Percentiles rank a stretch among this genome's conserved stretches.
Evolutionary conservation across 495 filamentous ascomycete genomes (phyloP).

Genomic region (Aspergillus nidulans): DNA sequence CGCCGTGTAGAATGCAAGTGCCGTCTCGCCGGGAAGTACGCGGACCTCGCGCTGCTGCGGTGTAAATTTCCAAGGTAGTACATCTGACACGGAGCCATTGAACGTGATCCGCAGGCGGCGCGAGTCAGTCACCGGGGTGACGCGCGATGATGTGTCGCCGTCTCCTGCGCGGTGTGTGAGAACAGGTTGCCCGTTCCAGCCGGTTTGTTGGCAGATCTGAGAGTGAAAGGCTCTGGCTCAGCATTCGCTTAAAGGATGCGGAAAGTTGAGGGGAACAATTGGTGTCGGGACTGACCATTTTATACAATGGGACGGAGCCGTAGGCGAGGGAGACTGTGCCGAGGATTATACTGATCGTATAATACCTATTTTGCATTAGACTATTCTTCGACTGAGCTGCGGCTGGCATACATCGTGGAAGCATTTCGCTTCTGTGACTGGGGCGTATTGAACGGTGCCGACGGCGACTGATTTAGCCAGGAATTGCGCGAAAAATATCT

Average conservation of each 20-base stretch:
- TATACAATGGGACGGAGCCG: constrained; percentile 95
- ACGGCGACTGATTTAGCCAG: constrained; percentile 26
- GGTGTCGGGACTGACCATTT: constrained; percentile 61
- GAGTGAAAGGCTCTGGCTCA: background rate
- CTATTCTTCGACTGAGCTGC: background rate
- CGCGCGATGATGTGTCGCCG: constrained; percentile 63
- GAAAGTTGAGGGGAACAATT: background rate
- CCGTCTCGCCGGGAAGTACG: constrained; percentile 92
- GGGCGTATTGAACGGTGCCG: constrained; percentile 38
- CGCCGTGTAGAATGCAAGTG: constrained; percentile 95
- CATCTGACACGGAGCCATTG: constrained; percentile 88
- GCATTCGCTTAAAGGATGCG: background rate
- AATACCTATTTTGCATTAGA: constrained; percentile 55
- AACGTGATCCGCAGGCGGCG: constrained; percentile 94
- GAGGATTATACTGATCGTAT: constrained; percentile 78
- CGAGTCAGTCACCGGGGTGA: constrained; percentile 73
- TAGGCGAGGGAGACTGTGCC: constrained; percentile 91
- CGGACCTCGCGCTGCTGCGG: constrained; percentile 97
- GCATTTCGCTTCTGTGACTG: constrained; percentile 41
- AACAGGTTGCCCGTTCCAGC: constrained; percentile 91
- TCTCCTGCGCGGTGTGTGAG: constrained; percentile 66
- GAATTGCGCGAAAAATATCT: constrained; percentile 39
- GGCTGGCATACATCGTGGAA: constrained; percentile 34
- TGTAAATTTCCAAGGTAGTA: constrained; percentile 94
- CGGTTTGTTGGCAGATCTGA: constrained; percentile 93